phyloP scores from a whole-genome alignment of 1,139 yeast genomes.

The Debaryomyces robertsiae region DNA sequence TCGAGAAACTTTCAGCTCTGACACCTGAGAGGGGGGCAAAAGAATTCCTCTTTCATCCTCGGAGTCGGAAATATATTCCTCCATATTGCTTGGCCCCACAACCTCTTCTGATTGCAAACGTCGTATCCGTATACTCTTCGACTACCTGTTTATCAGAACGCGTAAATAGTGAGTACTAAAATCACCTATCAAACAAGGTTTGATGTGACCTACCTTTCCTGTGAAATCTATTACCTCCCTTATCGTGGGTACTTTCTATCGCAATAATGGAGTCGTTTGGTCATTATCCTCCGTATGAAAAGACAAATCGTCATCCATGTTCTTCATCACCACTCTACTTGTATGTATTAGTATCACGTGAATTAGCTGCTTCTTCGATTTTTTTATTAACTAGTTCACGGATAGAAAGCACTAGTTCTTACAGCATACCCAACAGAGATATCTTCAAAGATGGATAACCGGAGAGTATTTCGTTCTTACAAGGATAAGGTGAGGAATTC shows the following conservation, averaged over 20 bases:
- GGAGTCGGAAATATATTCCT: slow-evolving; percentile 23
- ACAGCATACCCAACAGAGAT: not conserved
- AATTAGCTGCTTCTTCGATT: no score
- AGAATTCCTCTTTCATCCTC: slow-evolving; percentile 16
- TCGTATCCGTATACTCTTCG: not conserved
- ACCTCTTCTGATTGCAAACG: not conserved
- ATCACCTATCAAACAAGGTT: no score
- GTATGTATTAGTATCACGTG: no score
- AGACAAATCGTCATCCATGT: no score
- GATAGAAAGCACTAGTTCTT: no score
- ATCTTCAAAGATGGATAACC: slow-evolving; percentile 42
- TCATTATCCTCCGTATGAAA: no score
- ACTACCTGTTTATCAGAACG: not conserved
- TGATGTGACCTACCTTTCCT: no score
- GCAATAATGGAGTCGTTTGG: no score
- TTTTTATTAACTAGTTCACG: no score
- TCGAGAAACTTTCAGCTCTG: slow-evolving; percentile 6
- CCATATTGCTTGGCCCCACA: slow-evolving; percentile 7
- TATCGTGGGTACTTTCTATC: no score
- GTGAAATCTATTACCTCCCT: no score
- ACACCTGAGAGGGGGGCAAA: slow-evolving; percentile 11
- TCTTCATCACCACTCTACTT: no score
- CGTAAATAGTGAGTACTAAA: not conserved
- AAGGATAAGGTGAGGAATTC: slow-evolving; percentile 26
- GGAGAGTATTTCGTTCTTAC: slow-evolving; percentile 39